Conservation (phyloP, 176 grass and related monocot genomes). For the Alopecurus myosuroides region DNA sequence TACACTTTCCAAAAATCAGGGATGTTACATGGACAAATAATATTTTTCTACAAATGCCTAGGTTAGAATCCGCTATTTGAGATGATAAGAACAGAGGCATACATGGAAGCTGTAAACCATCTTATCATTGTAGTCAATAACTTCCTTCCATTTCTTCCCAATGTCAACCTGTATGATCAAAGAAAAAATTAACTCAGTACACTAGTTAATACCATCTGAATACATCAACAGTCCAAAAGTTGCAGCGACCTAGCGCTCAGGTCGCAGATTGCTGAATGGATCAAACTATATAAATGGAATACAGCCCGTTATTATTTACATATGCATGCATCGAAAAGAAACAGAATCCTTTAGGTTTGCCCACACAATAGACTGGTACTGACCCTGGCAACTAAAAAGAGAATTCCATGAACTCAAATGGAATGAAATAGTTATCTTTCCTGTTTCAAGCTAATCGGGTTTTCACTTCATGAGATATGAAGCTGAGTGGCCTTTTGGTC, state of each 20-base stretch:
- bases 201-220: not conserved
- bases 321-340: not conserved
- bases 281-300: not conserved
- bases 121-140: slow-evolving; percentile 88
- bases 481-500: not conserved
- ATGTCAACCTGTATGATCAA: slow-evolving; percentile 69
- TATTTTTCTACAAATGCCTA: not conserved
- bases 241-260: no score
- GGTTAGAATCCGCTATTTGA: not conserved
- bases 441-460: not conserved
- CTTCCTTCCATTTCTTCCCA: slow-evolving; percentile 99
- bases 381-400: not conserved
- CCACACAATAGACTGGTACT: not conserved
- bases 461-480: not conserved
- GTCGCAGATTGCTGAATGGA: not conserved
- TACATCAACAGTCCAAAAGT: not conserved
- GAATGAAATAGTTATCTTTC: not conserved
- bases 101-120: slow-evolving; percentile 95
- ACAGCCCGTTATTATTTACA: not conserved
- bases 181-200: not conserved
- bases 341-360: not conserved
- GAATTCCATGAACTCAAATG: not conserved
- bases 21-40: not conserved
- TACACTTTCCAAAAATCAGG: no score
- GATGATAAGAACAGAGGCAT: slow-evolving; percentile 22